These are phyloP conservation scores for Chrysosporium keratinophilum DNA, from an alignment of 2,329 filamentous ascomycete species.

Conservation along the genomic window DNA sequence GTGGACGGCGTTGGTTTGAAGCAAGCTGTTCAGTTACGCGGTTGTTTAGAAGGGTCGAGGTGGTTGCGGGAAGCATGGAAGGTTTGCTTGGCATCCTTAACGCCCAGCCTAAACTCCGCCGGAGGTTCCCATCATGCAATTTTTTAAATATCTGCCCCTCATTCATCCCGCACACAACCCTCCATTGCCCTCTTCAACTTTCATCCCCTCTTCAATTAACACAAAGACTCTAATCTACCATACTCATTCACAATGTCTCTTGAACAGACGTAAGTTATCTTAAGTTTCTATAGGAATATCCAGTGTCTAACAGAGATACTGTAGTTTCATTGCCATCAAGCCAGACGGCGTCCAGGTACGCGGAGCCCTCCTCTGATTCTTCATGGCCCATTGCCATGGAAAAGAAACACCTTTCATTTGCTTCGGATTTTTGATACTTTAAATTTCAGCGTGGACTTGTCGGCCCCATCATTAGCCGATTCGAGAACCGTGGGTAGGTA, in stretches of 20 bases:
- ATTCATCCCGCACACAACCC: slow-evolving; percentile 4
- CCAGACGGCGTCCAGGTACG: slow-evolving; percentile 96
- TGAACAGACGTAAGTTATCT: slow-evolving; percentile 3
- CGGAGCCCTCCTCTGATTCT: slow-evolving; percentile 1
- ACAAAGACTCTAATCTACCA: not conserved
- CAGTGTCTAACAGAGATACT: slow-evolving; percentile 7
- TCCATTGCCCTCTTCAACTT: not conserved
- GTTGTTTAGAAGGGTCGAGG: not conserved
- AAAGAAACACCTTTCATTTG: not conserved
- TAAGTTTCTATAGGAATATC: not conserved
- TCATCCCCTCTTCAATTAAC: not conserved
- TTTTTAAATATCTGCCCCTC: slow-evolving; percentile 7
- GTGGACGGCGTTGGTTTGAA: not conserved
- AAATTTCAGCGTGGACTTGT: slow-evolving; percentile 78
- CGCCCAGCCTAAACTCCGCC: not conserved
- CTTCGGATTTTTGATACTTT: slow-evolving; percentile 20
- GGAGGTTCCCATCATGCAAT: not conserved
- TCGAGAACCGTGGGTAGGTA: slow-evolving; percentile 84
- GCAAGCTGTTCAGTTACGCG: slow-evolving; percentile 1
- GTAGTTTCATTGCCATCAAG: slow-evolving; percentile 99
- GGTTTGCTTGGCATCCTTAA: slow-evolving; percentile 1
- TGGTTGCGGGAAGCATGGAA: not conserved
- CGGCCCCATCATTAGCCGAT: slow-evolving; percentile 94
- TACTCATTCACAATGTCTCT: slow-evolving; percentile 5
- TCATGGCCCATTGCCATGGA: not conserved